These are phyloP conservation scores for Leccinum barrowsii DNA, from an alignment of 768 basidiomycete genomes.

Conservation along the genomic window DNA sequence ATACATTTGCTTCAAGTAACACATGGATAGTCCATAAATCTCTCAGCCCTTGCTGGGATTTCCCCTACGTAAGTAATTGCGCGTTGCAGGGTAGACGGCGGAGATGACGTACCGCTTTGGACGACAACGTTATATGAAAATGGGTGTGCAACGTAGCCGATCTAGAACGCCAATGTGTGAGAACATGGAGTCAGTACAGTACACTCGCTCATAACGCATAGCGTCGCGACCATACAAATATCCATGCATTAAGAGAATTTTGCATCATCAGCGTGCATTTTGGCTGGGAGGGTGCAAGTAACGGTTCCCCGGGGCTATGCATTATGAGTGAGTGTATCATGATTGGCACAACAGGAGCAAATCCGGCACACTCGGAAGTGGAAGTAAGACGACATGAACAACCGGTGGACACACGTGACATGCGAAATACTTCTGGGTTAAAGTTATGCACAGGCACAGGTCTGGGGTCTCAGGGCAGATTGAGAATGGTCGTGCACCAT, in stretches of 20 bases:
- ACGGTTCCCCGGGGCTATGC: too few species aligned
- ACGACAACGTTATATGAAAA: not conserved
- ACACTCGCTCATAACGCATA: too few species aligned
- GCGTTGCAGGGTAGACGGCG: not conserved
- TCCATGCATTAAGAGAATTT: not conserved
- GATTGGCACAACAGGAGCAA: not conserved
- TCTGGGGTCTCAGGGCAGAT: not conserved
- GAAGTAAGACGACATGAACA: not conserved
- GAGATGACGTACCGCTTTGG: not conserved
- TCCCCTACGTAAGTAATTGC: not conserved
- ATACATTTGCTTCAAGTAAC: not conserved
- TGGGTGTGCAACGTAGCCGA: not conserved
- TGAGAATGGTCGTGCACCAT: not conserved
- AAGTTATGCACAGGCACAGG: not conserved
- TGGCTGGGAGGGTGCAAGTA: not conserved
- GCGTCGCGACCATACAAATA: not conserved
- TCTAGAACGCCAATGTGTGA: not conserved
- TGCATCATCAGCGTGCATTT: not conserved
- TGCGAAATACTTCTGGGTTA: not conserved
- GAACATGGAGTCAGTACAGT: not conserved
- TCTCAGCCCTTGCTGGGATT: not conserved
- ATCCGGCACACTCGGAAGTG: not conserved
- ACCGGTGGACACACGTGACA: not conserved
- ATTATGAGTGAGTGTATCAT: not conserved
- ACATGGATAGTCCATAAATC: not conserved